Base-by-base conservation (phyloP, 2,329 filamentous ascomycete species). In the Lomentospora prolificans region DNA sequence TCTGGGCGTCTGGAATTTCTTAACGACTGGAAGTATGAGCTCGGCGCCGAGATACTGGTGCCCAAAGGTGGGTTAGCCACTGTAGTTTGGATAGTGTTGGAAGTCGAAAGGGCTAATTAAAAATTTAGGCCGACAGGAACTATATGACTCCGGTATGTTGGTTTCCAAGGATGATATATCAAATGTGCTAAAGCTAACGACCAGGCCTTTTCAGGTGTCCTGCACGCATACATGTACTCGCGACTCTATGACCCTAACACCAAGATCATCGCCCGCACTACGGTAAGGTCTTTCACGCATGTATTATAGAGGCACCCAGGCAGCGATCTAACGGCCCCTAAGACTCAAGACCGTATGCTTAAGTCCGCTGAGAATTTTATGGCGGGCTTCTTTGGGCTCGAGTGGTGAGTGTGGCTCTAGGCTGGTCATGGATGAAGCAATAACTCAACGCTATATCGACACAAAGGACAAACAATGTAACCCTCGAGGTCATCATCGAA, bases 311-410 rank as follows among this genome's bases (percentile, higher is more conserved):
- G n/a, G n/a, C n/a, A n/a, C n/a, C n/a, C n/a, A n/a, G n/a, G n/a
- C n/a, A n/a, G n/a, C n/a, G n/a, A n/a, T n/a, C n/a, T n/a, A n/a
- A n/a, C n/a, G n/a, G n/a, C n/a, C n/a, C n/a, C n/a, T n/a, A 31
- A 76, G 72, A 88, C 86, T 1, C 85, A 90, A 65, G 82, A 88
- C 64, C 81, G 87, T 24, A 90, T 90, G 87, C 72, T 86, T 22
- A 84, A 90, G 66, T 85, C 79, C 39, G 86, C 86, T 3, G 86
- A 90, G 67, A 86, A 90, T 67, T 90, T 89, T 69, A 71, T 90
- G 64, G 84, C 86, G 4, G 87, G 87, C 0, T 90, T 90, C 71
- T 90, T 90, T 64, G 87, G 87, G 0, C 75, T 89, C 0, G 79
- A 85, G 50, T 90, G 86, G 75, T 76, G 62, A n/a, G 25, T 27